Evolutionary conservation across 2,329 filamentous ascomycete species (phyloP), one percentile per base, ranked within the genome.

Genomic region (Didymella lethalis): DNA sequence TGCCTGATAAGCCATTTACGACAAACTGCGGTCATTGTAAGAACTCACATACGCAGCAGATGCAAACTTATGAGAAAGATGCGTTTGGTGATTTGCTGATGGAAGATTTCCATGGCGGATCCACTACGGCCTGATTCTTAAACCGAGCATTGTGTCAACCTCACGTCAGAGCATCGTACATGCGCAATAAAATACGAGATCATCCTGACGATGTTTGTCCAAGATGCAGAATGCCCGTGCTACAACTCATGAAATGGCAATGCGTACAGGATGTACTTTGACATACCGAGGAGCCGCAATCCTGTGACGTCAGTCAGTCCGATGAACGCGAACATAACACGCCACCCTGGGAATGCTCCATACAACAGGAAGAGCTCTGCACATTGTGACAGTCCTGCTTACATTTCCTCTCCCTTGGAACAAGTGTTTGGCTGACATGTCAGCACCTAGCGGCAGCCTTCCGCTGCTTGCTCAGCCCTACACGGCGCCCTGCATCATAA

Each of bases 381-480:
- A 20, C n/a, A 8, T 20, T 20, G 18, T 40, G 40, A 43, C 11
- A 23, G 20, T 11, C 4, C 14, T 26, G 8, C 3, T 16, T 11
- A 1, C 11, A 16, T 0, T 7, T 10, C 16, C 16, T 29, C 14
- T 26, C 18, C 7, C 10, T 3, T 16, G 2, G 5, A 18, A 5
- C 6, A 16, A 18, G 3, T 29, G 43, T 16, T 31, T 14, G 16
- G 28, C 28, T 31, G 7, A n/a, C 16, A 29, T 29, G 48, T 52
- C 43, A 52, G 40, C 48, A 44, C 20, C 20, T 11, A 10, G 48
- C 54, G 54, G 54, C 25, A 28, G 18, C 11, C 14, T 57, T 57
- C 54, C 54, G 54, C 34, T 47, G 47, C 50, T 57, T 57, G 18
- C 26, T 51, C 54, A 57, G 48, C 54, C 18, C 26, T 23, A 11